Evolutionary conservation across 2,329 filamentous ascomycete species (phyloP), one percentile per base, ranked within the genome.

Genomic region (Didymella pinodella): DNA sequence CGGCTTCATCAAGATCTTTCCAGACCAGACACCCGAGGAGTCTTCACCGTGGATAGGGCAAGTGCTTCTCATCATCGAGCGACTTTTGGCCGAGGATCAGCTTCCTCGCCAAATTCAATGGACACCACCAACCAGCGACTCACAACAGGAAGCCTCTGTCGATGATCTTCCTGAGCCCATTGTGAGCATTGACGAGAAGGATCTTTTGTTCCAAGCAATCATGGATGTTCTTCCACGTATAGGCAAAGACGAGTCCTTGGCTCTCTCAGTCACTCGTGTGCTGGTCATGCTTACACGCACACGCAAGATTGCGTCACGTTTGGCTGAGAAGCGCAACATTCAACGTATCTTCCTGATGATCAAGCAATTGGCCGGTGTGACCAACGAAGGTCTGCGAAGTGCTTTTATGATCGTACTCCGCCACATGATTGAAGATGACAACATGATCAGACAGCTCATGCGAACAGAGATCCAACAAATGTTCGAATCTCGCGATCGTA

Each of bases 341-440:
- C 91, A 95, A 72, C 86, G 92, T 28, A 82, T 99, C 22, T 98
- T 99, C 77, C 86, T 97, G 50, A 97, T 98, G 91, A 88, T 94
- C 57, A 96, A 96, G 76, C 94, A 98, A 75, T 86, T 98, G 59
- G 89, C 92, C 20, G 91, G 90, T 26, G 85, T 88, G 29, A 90
- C 91, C 7, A 91, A 92, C 29, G 86, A 90, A 54, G 89, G 89
- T 54, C 84, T 99, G 10, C 86, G 89, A 62, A 84, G 85, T 62
- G 85, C 90, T 57, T 90, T 97, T 69, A 89, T 98, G 85, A 85
- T 94, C 12, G 89, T 97, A 51, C 81, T 99, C 43, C 89, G 96
- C 40, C 95, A 99, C 72, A 89, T 99, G 64, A 87, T 98, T 53
- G 95, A 99, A 77, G 96, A 99, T 71, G 92, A 97, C 48, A 89